Conservation (phyloP, 306 rosid species). For the Quercus ilex region DNA sequence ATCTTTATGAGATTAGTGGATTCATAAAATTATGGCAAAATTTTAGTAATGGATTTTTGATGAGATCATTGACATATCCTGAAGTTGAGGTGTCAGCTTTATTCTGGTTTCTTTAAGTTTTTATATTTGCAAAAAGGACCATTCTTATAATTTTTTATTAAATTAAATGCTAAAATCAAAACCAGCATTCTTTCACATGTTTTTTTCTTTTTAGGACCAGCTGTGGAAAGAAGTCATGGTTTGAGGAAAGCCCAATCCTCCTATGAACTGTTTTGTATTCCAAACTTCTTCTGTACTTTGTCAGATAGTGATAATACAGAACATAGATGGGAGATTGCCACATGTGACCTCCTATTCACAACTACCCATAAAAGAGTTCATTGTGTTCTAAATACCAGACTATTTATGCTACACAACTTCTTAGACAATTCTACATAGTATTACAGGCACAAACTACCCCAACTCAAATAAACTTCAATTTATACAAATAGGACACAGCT, state of each 20-base stretch:
- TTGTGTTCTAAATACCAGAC: not conserved
- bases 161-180: not conserved
- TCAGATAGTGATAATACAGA: not conserved
- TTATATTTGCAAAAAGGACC: not conserved
- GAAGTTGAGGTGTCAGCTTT: not conserved
- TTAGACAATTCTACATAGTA: too few relatives aligned
- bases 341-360: not conserved
- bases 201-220: not conserved
- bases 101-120: not conserved
- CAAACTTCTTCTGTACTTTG: not conserved
- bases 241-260: not conserved
- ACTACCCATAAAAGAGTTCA: not conserved
- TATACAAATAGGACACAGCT: too few relatives aligned
- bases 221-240: not conserved
- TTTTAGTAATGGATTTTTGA: not conserved
- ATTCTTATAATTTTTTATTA: not conserved
- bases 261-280: not conserved
- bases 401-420: not conserved
- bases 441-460: too few relatives aligned
- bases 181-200: not conserved
- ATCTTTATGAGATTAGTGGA: not conserved
- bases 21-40: not conserved
- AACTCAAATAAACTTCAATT: too few relatives aligned
- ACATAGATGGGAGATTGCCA: not conserved
- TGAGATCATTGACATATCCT: not conserved